Base-by-base conservation (phyloP, 2,329 filamentous ascomycete species). In the Ophiostoma quercus region DNA sequence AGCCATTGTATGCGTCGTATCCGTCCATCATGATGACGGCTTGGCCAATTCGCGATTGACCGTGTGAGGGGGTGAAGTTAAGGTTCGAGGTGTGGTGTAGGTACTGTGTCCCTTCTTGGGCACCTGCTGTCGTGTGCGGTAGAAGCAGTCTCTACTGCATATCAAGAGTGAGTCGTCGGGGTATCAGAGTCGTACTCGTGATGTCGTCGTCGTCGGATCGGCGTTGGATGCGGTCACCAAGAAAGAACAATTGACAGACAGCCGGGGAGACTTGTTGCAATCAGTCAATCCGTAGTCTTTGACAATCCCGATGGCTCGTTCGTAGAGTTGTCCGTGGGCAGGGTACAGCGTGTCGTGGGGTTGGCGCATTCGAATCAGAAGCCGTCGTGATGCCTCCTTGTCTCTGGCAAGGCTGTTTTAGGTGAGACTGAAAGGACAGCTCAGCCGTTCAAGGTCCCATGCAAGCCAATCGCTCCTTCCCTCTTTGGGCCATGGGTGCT, bases 1-100 rank as follows among this genome's bases (percentile, higher is more conserved):
- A 94, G 76, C 90, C 91, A 85, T 95, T 92, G 70, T 69, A 94
- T 76, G 90, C 90, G 84, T 95, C 85, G 81, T 90, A 94, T 76
- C 90, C 91, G 85, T 95, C 92, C 92, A 96, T 95, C 71, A 70
- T 76, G 63, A 19, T 22, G 9, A 19, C 14, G 41, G 25, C 9
- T 66, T 37, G 32, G 60, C 11, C 60, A 62, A 37, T 37, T 34
- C 29, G 12, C 32, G 43, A 47, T 47, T 22, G 14, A 63, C 16
- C 16, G 62, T n/a, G 60, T 3, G 60, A 37, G 19, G 62, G n/a
- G 62, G 34, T 39, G 19, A 29, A 29, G 25, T 57, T n/a, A n/a
- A 57, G 19, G 62, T 2, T 65, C 19, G 19, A 6, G 19, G 8
- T 19, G 62, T 12, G 2, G 16, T 39, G 8, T 39, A 14, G 5